phyloP scores from a whole-genome alignment of 1,284 basidiomycete species.

The Melampsora occidentalis region DNA sequence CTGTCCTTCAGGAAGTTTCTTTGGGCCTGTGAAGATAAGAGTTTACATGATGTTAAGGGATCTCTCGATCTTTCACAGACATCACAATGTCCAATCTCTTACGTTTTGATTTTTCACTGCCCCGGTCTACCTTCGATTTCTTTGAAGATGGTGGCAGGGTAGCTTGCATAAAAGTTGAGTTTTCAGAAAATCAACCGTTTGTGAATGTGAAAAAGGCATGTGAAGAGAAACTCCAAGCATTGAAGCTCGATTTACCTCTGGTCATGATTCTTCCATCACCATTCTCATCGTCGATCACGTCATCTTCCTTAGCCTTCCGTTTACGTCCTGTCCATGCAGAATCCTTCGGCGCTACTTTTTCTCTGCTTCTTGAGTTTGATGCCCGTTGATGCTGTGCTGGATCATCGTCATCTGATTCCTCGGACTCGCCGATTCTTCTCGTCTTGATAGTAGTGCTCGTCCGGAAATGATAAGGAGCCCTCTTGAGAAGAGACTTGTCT shows the following conservation, averaged over 20 bases:
- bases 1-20: conserved; percentile 72
- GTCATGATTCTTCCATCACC: neutral
- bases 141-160: conserved; percentile 19
- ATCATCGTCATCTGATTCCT: neutral
- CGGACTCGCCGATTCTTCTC: neutral
- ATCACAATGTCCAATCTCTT: too few species aligned
- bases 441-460: neutral
- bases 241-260: neutral
- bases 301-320: conserved; percentile 4
- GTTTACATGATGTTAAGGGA: too few species aligned
- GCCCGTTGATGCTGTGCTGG: neutral
- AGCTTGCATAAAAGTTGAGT: neutral
- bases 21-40: conserved; percentile 61
- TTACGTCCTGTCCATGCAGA: neutral
- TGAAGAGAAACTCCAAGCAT: neutral
- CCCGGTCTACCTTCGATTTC: conserved; percentile 10
- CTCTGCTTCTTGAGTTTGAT: neutral
- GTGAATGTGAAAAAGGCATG: too few species aligned
- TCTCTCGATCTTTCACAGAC: too few species aligned
- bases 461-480: neutral
- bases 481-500: too few species aligned
- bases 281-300: neutral
- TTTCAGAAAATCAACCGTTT: too few species aligned
- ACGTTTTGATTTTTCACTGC: neutral
- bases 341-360: neutral